Conservation (phyloP, 345 rosid genomes). For the Limnanthes douglasii region DNA sequence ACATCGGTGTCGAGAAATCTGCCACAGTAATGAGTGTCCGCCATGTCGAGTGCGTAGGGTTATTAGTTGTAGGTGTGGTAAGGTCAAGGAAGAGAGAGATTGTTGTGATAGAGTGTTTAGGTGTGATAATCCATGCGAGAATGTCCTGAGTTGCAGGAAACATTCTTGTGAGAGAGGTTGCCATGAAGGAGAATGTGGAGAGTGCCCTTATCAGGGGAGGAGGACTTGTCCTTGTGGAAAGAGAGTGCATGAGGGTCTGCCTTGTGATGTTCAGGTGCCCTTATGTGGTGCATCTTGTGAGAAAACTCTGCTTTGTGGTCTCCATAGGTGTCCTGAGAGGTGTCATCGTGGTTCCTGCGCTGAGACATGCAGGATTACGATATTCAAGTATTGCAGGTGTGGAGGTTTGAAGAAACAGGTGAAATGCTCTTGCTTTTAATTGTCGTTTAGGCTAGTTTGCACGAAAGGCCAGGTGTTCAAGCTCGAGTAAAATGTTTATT, state of each 20-base stretch:
- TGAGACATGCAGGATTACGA: conserved; percentile 74
- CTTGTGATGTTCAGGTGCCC: conserved; percentile 59
- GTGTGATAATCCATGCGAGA: conserved; percentile 54
- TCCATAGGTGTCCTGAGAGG: conserved; percentile 73
- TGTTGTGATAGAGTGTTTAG: conserved; percentile 60
- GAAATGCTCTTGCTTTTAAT: conserved; percentile 8
- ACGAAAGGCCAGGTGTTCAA: too few relatives aligned
- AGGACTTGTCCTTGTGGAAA: conserved; percentile 85
- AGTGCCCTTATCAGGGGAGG: conserved; percentile 71
- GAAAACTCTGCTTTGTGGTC: conserved; percentile 54
- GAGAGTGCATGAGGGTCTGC: conserved; percentile 55
- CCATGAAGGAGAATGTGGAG: conserved; percentile 60
- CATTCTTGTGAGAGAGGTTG: conserved; percentile 75
- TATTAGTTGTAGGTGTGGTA: conserved; percentile 47
- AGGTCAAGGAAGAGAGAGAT: conserved; percentile 44
- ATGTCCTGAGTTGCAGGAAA: conserved; percentile 43
- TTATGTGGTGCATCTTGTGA: conserved; percentile 79
- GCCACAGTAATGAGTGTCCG: conserved; percentile 62
- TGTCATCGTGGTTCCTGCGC: conserved; percentile 71
- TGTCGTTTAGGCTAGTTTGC: too few relatives aligned
- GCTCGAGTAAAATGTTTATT: conserved; percentile 6
- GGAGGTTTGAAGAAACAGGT: conserved; percentile 84
- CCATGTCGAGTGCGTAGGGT: conserved; percentile 49
- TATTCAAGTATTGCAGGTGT: conserved; percentile 60
- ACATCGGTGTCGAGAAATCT: conserved; percentile 42